Evolutionary conservation across 2,329 filamentous ascomycete genomes (phyloP).

Genomic region (Basipetospora chlamydospora): DNA sequence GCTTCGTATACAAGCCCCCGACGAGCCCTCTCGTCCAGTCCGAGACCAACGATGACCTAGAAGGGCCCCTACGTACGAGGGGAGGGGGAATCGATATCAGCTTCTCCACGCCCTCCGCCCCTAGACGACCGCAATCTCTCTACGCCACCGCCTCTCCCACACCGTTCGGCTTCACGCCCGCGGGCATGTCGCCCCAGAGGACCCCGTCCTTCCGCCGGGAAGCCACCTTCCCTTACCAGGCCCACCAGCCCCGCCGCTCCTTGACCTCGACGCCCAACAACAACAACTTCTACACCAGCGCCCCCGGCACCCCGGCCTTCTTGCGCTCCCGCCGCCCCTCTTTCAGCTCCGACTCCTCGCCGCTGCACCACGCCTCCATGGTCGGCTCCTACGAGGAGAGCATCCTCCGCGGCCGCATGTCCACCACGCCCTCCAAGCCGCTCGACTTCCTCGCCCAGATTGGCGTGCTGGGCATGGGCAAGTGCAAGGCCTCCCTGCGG

Average conservation of each 20-base stretch:
- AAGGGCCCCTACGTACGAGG: constrained; percentile 3
- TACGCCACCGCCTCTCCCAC: not conserved
- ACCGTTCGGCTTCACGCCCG: not conserved
- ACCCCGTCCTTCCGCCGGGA: constrained; percentile 4
- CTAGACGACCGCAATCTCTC: constrained; percentile 1
- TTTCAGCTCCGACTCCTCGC: constrained; percentile 56
- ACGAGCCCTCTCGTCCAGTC: constrained; percentile 88
- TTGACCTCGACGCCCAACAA: constrained; percentile 35
- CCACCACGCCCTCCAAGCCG: constrained; percentile 83
- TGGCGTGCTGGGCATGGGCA: constrained; percentile 76
- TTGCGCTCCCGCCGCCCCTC: constrained; percentile 52
- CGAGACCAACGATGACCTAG: constrained; percentile 61
- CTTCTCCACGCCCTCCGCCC: not conserved
- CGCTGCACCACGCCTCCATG: constrained; percentile 82
- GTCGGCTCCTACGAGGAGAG: constrained; percentile 97
- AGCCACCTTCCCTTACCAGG: constrained; percentile 47
- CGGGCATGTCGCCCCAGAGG: constrained; percentile 1
- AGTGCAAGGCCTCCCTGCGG: constrained; percentile 70
- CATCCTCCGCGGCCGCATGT: constrained; percentile 90
- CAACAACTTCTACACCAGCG: constrained; percentile 10
- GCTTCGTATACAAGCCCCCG: constrained; percentile 72
- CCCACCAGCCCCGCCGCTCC: constrained; percentile 65
- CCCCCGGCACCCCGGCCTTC: constrained; percentile 35
- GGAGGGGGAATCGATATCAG: constrained; percentile 1
- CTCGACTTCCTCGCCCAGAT: constrained; percentile 91